phyloP scores from a whole-genome alignment of 1,139 yeast genomes.

The Sugiyamaella xylanicola region DNA sequence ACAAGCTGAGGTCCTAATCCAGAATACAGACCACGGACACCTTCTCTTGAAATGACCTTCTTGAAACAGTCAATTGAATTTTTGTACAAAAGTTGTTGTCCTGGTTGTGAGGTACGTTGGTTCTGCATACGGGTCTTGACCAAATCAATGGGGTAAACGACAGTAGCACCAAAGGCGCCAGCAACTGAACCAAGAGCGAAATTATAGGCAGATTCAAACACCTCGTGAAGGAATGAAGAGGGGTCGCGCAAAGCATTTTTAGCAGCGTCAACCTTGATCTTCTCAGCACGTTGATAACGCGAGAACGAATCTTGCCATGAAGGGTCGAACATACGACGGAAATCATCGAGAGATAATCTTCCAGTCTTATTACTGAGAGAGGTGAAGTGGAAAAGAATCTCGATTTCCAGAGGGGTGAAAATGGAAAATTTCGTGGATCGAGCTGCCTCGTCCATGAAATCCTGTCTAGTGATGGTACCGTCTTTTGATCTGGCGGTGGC shows the following conservation, averaged over 20 bases:
- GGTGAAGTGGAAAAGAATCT: slow-evolving; percentile 49
- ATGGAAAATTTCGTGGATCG: slow-evolving; percentile 45
- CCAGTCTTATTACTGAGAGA: slow-evolving; percentile 43
- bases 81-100: slow-evolving; percentile 56
- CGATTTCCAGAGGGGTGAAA: slow-evolving; percentile 51
- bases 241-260: slow-evolving; percentile 47
- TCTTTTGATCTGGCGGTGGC: slow-evolving; percentile 42
- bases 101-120: slow-evolving; percentile 68
- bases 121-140: slow-evolving; percentile 98
- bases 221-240: slow-evolving; percentile 44
- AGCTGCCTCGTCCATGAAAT: slow-evolving; percentile 47
- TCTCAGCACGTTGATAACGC: slow-evolving; percentile 41
- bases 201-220: slow-evolving; percentile 85
- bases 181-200: slow-evolving; percentile 91
- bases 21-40: slow-evolving; percentile 84
- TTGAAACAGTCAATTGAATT: slow-evolving; percentile 85
- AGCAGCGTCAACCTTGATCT: slow-evolving; percentile 45
- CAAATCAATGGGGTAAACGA: slow-evolving; percentile 96
- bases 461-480: slow-evolving; percentile 45
- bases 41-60: slow-evolving; percentile 77
- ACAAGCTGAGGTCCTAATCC: slow-evolving; percentile 93
- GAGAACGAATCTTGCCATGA: slow-evolving; percentile 46
- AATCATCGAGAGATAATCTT: slow-evolving; percentile 44
- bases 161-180: slow-evolving; percentile 97
- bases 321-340: slow-evolving; percentile 49